Evolutionary conservation across 176 grass and related monocot genomes (phyloP).

Genomic region (barley (Hordeum vulgare)): MorexV3_pseudomolecules_assembly NC_058520.1:331013998-331014497

Average conservation of each 20-base stretch:
- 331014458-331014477: constrained; percentile 92
- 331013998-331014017: not conserved
- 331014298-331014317: not conserved
- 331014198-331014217: constrained; percentile 2
- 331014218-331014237: not conserved
- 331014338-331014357: not conserved
- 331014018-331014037: not conserved
- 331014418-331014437: constrained; percentile 87
- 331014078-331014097: not conserved
- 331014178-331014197: constrained; percentile 6
- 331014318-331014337: not conserved
- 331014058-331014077: not conserved
- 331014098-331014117: not conserved
- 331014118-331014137: not conserved
- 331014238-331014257: not conserved
- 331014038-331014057: not conserved
- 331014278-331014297: not conserved
- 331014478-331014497: constrained; percentile 74
- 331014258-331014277: not conserved
- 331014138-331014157: constrained; percentile 8
- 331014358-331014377: constrained; percentile 64
- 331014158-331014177: constrained; percentile 2
- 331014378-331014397: constrained; percentile 58
- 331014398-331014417: constrained; percentile 64
- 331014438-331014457: constrained; percentile 73